A percentile compares a stretch with the other conserved stretches of the same genome.
These are phyloP conservation scores for Sporothrix brunneoviolacea DNA, from an alignment of 2,329 filamentous ascomycete genomes.

Conservation along the genomic window DNA sequence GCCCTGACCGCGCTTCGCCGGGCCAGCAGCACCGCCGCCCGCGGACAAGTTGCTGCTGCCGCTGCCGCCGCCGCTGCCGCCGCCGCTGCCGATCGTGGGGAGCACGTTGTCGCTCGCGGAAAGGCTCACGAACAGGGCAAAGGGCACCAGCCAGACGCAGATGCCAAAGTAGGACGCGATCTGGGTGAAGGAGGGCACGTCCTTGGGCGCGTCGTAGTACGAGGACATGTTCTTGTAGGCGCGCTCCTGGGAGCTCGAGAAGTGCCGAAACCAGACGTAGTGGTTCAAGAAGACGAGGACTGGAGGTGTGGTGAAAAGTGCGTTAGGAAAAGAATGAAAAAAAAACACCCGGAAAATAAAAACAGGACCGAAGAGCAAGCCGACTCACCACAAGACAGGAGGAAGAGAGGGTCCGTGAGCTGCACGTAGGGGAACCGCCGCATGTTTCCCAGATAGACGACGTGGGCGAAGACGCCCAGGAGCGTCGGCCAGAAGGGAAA, in stretches of 20 bases:
- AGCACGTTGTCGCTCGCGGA: slow-evolving; percentile 93
- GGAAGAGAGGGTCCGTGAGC: slow-evolving; percentile 78
- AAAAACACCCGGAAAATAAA: background rate
- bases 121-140: slow-evolving; percentile 87
- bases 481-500: slow-evolving; percentile 71
- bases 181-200: slow-evolving; percentile 79
- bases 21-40: slow-evolving; percentile 34
- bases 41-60: slow-evolving; percentile 38
- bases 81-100: slow-evolving; percentile 66
- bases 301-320: slow-evolving; percentile 26
- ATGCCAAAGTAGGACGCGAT: slow-evolving; percentile 94
- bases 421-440: slow-evolving; percentile 68
- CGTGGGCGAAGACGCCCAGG: slow-evolving; percentile 72
- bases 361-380: too few relatives aligned
- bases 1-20: slow-evolving; percentile 48
- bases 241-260: slow-evolving; percentile 57
- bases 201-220: slow-evolving; percentile 53
- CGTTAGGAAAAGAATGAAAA: background rate
- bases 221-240: slow-evolving; percentile 52
- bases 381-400: slow-evolving; percentile 74
- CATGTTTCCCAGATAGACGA: slow-evolving; percentile 85
- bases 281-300: slow-evolving; percentile 83
- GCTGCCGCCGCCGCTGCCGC: slow-evolving; percentile 26
- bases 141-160: slow-evolving; percentile 94
- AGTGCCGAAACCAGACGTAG: slow-evolving; percentile 93